phyloP scores from a whole-genome alignment of 345 rosid genomes.

The Hirschfeldia incana region DNA sequence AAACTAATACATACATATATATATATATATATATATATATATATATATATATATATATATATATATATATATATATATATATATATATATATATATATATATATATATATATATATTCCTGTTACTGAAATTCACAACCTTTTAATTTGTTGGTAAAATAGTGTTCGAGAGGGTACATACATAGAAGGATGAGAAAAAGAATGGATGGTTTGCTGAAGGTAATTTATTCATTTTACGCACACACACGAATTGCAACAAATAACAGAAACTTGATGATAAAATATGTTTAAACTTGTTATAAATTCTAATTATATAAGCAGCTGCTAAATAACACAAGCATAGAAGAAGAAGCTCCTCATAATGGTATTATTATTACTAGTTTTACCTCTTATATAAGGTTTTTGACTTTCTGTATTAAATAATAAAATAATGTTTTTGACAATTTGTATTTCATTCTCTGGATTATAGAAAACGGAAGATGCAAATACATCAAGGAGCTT shows the following conservation, averaged over 20 bases:
- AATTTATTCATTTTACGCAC: conserved; percentile 16
- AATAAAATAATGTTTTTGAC: neutral
- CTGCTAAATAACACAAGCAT: conserved; percentile 46
- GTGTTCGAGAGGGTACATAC: conserved; percentile 85
- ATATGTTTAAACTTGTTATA: neutral
- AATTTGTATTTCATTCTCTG: neutral
- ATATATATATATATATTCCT: neutral
- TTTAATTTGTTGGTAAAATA: conserved; percentile 20
- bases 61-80: no score
- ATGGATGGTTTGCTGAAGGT: conserved; percentile 78
- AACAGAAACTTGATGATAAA: neutral
- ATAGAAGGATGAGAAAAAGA: conserved; percentile 75
- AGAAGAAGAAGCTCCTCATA: conserved; percentile 41
- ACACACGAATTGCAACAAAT: neutral
- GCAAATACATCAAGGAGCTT: conserved; percentile 41
- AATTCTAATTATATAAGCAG: conserved; percentile 45
- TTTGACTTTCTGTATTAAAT: neutral
- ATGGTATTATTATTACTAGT: conserved; percentile 1
- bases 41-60: no score
- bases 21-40: neutral
- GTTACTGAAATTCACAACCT: neutral
- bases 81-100: no score
- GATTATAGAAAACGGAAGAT: conserved; percentile 45
- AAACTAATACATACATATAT: no score
- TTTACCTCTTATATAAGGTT: neutral